A percentile compares a stretch with the other conserved stretches of the same genome.
These are phyloP conservation scores for Cladophialophora bantiana DNA, from an alignment of 2,329 filamentous ascomycete genomes.

Conservation along the genomic window DNA sequence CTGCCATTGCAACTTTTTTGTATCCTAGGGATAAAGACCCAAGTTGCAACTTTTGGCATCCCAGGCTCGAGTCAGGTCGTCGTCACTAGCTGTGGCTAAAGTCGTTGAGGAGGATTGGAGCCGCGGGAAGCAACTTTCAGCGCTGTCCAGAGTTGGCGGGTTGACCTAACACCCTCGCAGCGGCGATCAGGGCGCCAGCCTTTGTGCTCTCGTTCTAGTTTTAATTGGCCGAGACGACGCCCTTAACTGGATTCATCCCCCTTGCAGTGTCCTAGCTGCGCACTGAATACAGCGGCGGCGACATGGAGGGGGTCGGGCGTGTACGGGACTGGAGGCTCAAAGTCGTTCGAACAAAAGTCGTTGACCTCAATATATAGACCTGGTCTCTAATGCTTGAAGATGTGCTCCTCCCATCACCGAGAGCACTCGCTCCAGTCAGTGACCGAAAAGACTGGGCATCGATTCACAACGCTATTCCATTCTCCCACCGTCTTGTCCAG, in stretches of 20 bases:
- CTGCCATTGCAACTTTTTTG: too few relatives aligned
- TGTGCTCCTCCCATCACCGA: not conserved
- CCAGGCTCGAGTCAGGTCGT: not conserved
- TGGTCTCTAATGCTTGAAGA: not conserved
- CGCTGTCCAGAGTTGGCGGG: too few relatives aligned
- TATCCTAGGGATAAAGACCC: too few relatives aligned
- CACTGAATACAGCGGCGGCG: not conserved
- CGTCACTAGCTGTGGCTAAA: not conserved
- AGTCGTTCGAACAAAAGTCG: conserved; percentile 20
- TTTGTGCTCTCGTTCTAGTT: too few relatives aligned
- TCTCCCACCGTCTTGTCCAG: not conserved
- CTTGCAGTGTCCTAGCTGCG: too few relatives aligned
- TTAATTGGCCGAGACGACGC: too few relatives aligned
- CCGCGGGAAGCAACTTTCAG: too few relatives aligned
- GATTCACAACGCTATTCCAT: not conserved
- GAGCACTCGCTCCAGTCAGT: not conserved
- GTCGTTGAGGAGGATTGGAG: not conserved
- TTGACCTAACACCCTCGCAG: too few relatives aligned
- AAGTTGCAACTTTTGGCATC: not conserved
- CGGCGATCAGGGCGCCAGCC: too few relatives aligned
- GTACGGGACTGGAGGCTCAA: not conserved
- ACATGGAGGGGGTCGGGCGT: too few relatives aligned
- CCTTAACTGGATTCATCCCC: too few relatives aligned
- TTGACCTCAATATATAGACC: conserved; percentile 17
- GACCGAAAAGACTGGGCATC: not conserved